These are phyloP conservation scores for Skeletonema grethae DNA, from an alignment of 108 stramenopile genomes.

Conservation along the genomic window DNA sequence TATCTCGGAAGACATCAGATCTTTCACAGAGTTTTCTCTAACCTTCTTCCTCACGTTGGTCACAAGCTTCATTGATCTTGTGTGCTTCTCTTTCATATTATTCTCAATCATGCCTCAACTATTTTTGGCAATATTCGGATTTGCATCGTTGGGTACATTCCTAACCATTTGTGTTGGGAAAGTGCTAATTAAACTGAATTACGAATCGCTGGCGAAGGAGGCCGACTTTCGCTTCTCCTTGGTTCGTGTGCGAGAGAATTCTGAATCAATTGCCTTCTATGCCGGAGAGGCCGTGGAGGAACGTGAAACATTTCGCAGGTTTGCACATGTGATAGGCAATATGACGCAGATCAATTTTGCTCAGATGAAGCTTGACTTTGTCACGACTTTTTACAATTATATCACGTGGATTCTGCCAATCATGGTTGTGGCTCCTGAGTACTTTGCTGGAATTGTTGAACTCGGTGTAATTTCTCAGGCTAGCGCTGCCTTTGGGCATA, in stretches of 20 bases:
- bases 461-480: slow-evolving; percentile 58
- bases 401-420: slow-evolving; percentile 70
- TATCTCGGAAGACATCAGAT: slow-evolving; percentile 72
- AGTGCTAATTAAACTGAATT: slow-evolving; percentile 63
- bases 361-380: slow-evolving; percentile 71
- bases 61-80: slow-evolving; percentile 69
- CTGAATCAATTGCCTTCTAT: slow-evolving; percentile 81
- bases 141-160: slow-evolving; percentile 58
- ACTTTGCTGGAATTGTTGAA: slow-evolving; percentile 69
- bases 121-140: slow-evolving; percentile 63
- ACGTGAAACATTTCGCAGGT: slow-evolving; percentile 50
- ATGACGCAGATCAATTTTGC: slow-evolving; percentile 58
- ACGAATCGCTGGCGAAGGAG: slow-evolving; percentile 57
- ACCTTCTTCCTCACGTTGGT: slow-evolving; percentile 66
- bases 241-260: slow-evolving; percentile 79
- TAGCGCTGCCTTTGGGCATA: slow-evolving; percentile 80
- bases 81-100: slow-evolving; percentile 68
- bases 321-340: slow-evolving; percentile 59
- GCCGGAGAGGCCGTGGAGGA: slow-evolving; percentile 64
- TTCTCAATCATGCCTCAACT: slow-evolving; percentile 65
- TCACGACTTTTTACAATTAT: slow-evolving; percentile 68
- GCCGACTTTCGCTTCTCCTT: slow-evolving; percentile 77
- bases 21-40: slow-evolving; percentile 68
- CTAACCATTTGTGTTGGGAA: slow-evolving; percentile 49
- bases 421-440: slow-evolving; percentile 68